Base-by-base conservation (phyloP, 1,139 yeast genomes). In the Pichia sp. region DNA sequence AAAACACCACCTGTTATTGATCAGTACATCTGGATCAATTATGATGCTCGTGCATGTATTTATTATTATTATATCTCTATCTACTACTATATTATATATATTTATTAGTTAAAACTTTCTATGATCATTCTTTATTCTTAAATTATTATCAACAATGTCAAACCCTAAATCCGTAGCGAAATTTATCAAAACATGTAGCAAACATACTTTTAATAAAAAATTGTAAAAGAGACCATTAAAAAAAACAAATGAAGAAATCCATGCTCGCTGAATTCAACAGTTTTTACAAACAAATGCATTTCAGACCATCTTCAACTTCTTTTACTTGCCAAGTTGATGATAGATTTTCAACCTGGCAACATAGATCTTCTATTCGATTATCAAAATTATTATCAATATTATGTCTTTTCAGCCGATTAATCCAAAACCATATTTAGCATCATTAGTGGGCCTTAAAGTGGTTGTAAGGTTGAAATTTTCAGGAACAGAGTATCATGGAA, bases 381-480 rank as follows among this genome's bases (percentile, higher is more conserved):
- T 5, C n/a, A 25, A 20, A 3, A 4, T 8, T 24, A 24, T 33
- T 6, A 7, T 23, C 11, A 6, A n/a, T 16, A 24, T 7, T 20
- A 62, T 62, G 66, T 61, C 66, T 10, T 78, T 83, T 54, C 81
- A 80, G 52, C 94, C 94, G 16, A 70, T 83, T 22, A 90, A 90
- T 60, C 98, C 98, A 25, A 89, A 86, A 62, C 97, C 97, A 29
- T 92, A 83, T 56, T 69, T 92, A 45, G 83, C 83, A 51, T 82
- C 84, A 25, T 75, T 92, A 39, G 71, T 84, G 23, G 82, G 83
- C 47, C 74, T 80, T 50, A 70, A 69, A 24, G 89, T 92, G 16
- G 67, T 82, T n/a, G 95, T 92, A n/a, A 77, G 92, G 45, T 74
- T 92, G 51, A 92, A 92, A 64, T 94, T 96, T 85, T 92, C 89